Evolutionary conservation across 257 asterid species (phyloP).

Genomic region (Knoxia roxburghii): DNA sequence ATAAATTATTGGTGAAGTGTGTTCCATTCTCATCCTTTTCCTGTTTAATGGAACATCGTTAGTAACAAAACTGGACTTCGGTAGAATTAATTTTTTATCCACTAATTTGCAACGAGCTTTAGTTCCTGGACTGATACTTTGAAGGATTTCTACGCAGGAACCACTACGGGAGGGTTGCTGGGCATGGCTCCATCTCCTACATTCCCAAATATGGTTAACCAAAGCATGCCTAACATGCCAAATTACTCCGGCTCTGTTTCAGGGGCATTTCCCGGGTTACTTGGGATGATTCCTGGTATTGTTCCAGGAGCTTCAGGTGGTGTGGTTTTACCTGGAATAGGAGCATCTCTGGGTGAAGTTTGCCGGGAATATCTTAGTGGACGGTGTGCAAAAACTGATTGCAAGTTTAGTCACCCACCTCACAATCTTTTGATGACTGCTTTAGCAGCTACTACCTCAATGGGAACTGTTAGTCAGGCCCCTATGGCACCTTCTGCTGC

Average conservation of each 20-base stretch:
- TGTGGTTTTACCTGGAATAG: constrained; percentile 89
- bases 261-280: constrained; percentile 91
- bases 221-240: constrained; percentile 99
- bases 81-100: background rate
- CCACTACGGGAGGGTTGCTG: constrained; percentile 76
- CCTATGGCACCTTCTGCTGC: constrained; percentile 99
- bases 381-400: constrained; percentile 66
- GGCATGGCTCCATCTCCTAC: constrained; percentile 70
- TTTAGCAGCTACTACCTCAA: constrained; percentile 66
- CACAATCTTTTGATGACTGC: constrained; percentile 84
- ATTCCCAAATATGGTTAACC: constrained; percentile 77
- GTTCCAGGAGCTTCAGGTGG: constrained; percentile 91
- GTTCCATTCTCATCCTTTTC: background rate
- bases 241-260: constrained; percentile 89
- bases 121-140: constrained; percentile 4
- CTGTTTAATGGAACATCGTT: background rate
- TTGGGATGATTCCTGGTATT: constrained; percentile 93
- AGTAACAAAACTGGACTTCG: background rate
- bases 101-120: background rate
- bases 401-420: constrained; percentile 87
- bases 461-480: constrained; percentile 81
- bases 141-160: constrained; percentile 42
- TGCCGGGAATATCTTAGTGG: constrained; percentile 90
- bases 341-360: constrained; percentile 84
- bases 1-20: background rate